Conservation (phyloP, 768 basidiomycete genomes). For the Aureoboletus auriporus region DNA sequence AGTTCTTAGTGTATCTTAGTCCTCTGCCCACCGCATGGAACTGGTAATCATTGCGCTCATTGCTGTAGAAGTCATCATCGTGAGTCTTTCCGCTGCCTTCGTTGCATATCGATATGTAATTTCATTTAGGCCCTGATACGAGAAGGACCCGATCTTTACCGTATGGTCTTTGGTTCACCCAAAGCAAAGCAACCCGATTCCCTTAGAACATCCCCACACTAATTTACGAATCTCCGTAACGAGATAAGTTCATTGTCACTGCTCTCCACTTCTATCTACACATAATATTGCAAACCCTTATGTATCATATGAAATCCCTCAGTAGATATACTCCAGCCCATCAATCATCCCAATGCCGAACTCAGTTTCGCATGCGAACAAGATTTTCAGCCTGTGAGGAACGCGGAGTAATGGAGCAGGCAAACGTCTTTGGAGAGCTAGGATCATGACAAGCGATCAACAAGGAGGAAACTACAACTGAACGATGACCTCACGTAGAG, state of each 20-base stretch:
- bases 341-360: not conserved
- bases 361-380: constrained; percentile 9
- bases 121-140: constrained; percentile 60
- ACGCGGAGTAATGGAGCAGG: constrained; percentile 16
- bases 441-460: constrained; percentile 1
- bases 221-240: not conserved
- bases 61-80: constrained; percentile 91
- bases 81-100: constrained; percentile 33
- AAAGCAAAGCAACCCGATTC: constrained; percentile 7
- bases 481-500: constrained; percentile 9
- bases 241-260: constrained; percentile 2
- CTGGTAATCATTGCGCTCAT: constrained; percentile 93
- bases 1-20: constrained; percentile 41
- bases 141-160: constrained; percentile 75
- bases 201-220: not conserved
- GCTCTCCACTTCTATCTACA: constrained; percentile 1
- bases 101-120: not conserved
- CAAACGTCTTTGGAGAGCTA: constrained; percentile 25
- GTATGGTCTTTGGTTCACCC: constrained; percentile 35
- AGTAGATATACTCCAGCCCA: no score
- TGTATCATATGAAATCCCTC: not conserved
- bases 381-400: constrained; percentile 14
- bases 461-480: not conserved
- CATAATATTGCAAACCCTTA: not conserved
- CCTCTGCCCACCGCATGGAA: constrained; percentile 90